These are phyloP conservation scores for Colletotrichum liaoningense DNA, from an alignment of 2,329 filamentous ascomycete species.

Conservation along the genomic window DNA sequence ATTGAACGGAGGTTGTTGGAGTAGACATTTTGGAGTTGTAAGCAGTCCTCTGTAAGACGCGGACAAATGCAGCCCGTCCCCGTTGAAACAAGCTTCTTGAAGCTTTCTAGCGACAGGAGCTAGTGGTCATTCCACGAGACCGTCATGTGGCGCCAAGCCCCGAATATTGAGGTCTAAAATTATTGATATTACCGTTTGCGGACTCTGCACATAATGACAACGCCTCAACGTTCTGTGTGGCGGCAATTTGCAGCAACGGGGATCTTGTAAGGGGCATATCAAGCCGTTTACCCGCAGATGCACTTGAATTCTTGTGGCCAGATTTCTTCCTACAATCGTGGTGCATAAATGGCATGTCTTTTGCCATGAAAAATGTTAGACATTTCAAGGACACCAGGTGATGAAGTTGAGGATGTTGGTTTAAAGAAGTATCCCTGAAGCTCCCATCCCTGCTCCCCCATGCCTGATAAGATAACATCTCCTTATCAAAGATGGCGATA, in stretches of 20 bases:
- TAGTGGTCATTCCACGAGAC: not conserved
- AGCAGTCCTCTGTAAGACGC: not conserved
- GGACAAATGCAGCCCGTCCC: not conserved
- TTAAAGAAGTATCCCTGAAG: not conserved
- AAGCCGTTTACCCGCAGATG: not conserved
- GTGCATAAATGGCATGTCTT: not conserved
- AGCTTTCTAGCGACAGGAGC: not conserved
- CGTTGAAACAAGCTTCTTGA: not conserved
- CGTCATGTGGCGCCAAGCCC: not conserved
- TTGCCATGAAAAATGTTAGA: not conserved
- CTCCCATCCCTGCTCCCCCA: not conserved
- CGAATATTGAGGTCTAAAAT: not conserved
- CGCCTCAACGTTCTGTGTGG: not conserved
- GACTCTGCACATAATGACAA: not conserved
- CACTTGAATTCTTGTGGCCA: not conserved
- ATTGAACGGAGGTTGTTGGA: not conserved
- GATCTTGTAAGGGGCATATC: not conserved
- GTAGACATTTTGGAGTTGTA: not conserved
- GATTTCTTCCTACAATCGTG: not conserved
- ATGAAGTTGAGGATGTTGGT: not conserved
- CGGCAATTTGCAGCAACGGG: not conserved
- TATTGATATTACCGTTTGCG: not conserved
- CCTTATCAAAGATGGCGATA: slow-evolving; percentile 25
- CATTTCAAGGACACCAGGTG: not conserved
- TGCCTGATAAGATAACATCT: slow-evolving; percentile 19